phyloP scores from a whole-genome alignment of 2,329 filamentous ascomycete genomes.

The Plectosphaerella cucumerina region DNA sequence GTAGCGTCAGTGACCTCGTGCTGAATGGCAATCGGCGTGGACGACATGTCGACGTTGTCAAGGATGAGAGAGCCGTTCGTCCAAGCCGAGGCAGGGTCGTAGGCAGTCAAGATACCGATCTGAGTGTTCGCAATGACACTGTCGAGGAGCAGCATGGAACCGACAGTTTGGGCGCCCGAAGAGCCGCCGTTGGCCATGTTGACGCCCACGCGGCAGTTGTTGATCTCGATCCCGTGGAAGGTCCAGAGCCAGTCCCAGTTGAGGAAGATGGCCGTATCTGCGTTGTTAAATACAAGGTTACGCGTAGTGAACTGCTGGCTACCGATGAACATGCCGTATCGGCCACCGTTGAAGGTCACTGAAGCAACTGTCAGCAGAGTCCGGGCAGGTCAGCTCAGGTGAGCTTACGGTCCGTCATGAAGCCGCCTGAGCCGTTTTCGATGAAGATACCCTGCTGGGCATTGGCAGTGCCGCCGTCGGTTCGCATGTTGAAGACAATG shows the following conservation, averaged over 20 bases:
- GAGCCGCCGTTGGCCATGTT: constrained; percentile 68
- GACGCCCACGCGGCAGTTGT: constrained; percentile 70
- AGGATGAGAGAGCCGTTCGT: constrained; percentile 81
- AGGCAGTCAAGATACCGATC: constrained; percentile 74
- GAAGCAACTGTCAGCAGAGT: too few species aligned
- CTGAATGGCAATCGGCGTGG: constrained; percentile 62
- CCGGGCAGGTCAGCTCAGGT: too few species aligned
- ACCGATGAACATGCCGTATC: constrained; percentile 73
- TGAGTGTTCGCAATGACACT: constrained; percentile 72
- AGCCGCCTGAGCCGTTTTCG: constrained; percentile 80
- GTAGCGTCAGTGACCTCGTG: constrained; percentile 49
- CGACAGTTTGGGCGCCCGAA: constrained; percentile 64
- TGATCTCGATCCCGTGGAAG: constrained; percentile 71
- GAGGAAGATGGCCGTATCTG: constrained; percentile 80
- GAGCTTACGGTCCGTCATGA: constrained; percentile 61
- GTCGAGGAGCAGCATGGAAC: constrained; percentile 80
- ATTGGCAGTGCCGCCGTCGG: constrained; percentile 60
- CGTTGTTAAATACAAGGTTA: constrained; percentile 77
- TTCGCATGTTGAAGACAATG: constrained; percentile 74
- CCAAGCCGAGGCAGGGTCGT: constrained; percentile 53
- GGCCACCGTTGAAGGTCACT: constrained; percentile 76
- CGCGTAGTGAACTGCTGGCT: constrained; percentile 86
- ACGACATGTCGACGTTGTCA: constrained; percentile 82
- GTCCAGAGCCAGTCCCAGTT: constrained; percentile 92
- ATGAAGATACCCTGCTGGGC: constrained; percentile 76